Evolutionary conservation across 2,329 filamentous ascomycete species (phyloP), one percentile per base, ranked within the genome.

Genomic region (Neonectria hederae): DNA sequence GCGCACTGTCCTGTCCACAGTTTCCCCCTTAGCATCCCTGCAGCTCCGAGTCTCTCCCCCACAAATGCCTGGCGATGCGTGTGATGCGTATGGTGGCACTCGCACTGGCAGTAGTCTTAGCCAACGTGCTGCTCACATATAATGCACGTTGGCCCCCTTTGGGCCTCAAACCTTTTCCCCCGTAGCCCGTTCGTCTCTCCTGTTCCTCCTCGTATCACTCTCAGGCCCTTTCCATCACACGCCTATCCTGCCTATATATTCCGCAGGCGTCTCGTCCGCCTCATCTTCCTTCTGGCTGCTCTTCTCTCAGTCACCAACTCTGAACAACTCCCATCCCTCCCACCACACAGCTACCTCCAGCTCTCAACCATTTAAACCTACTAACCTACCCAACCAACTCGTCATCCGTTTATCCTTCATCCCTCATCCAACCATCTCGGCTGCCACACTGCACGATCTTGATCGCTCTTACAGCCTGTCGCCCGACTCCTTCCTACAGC

Each of bases 81-180:
- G 51, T 57, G 51, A 30, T 30, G 48, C 48, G 26, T 52, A 54
- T 54, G 43, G 57, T 42, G 35, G 32, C 42, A 45, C 42, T n/a
- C n/a, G 38, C n/a, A 19, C 38, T 54, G 46, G 43, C 43, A 57
- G 40, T 38, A 26, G 59, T 35, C 49, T 42, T 30, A 55, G 45
- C 28, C 28, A 32, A 45, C 52, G 43, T 45, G 49, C 48, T 45
- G 43, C 54, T 65, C 38, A 46, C 59, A 65, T 63, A 63, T 59
- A 62, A 59, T 62, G 59, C 54, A 59, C 32, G 54, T 42, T 49
- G 46, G 38, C 60, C 63, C 63, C 62, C 62, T 61, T 65, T 56
- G 48, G 46, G 38, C 42, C 28, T 46, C 35, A 45, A 46, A n/a
- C 30, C 32, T 57, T 52, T 49, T 54, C 49, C 42, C 55, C 60